Evolutionary conservation across 1,284 basidiomycete species (phyloP), one percentile per base, ranked within the genome.

Genomic region (Xanthoconium separans): DNA sequence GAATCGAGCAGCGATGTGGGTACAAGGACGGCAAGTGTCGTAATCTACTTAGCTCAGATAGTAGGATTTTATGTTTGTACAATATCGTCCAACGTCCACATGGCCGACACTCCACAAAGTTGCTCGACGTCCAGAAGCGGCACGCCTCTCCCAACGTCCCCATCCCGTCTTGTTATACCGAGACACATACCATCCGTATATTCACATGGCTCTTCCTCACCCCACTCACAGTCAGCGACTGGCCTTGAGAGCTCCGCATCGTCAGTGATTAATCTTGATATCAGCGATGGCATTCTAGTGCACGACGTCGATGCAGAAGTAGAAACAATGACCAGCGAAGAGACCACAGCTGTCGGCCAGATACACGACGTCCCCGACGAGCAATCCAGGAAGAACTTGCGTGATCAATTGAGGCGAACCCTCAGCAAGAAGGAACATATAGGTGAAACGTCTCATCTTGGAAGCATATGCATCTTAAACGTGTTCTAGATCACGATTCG

Each of bases 1-100:
- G 46, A 93, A 93, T 68, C 77, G 90, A 12, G 63, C 59, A 4
- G 76, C 70, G 1, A 76, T 91, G 68, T 93, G 89, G 89, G 78
- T 93, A 3, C 88, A 92, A 70, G 91, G 91, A 12, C 65, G 40
- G 10, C 40, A 2, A 11, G 2, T 3, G 56, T 22, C 7, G 6
- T 7, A 63, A 29, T 63, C 63, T 66, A 53, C 16, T 6, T 34
- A n/a, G n/a, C n/a, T n/a, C n/a, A n/a, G n/a, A n/a, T n/a, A n/a
- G n/a, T n/a, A n/a, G n/a, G n/a, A n/a, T n/a, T n/a, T n/a, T n/a
- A n/a, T 66, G 65, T 61, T 43, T 63, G 43, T 29, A 22, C 31
- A 33, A 30, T 18, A n/a, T 16, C 13, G 6, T 15, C 15, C 31
- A 6, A 16, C 18, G 12, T 44, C 50, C 41, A 53, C 51, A 54